A percentile compares a stretch with the other conserved stretches of the same genome.
These are phyloP conservation scores for Nakazawaea wyomingensis DNA, from an alignment of 805 yeast species.

Conservation along the genomic window DNA sequence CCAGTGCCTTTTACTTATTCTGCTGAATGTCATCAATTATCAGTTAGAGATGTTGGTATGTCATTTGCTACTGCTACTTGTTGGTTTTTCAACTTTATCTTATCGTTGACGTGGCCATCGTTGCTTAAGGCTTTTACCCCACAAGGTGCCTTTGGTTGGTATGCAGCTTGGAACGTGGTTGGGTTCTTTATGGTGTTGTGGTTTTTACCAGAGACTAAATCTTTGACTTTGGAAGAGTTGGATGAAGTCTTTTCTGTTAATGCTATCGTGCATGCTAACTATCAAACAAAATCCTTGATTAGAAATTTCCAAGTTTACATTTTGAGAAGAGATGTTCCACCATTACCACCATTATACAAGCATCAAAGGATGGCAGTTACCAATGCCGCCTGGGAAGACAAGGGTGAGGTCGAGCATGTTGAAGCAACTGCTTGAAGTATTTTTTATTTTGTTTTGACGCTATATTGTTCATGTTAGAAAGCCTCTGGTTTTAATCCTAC, in stretches of 20 bases:
- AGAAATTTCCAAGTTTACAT: constrained; percentile 42
- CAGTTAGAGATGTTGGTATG: constrained; percentile 77
- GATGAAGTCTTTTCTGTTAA: constrained; percentile 69
- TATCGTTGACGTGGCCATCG: constrained; percentile 78
- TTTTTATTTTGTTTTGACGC: too few species aligned
- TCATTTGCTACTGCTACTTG: constrained; percentile 71
- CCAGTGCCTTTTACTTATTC: constrained; percentile 88
- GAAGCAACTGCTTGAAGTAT: constrained; percentile 30
- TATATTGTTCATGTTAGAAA: too few species aligned
- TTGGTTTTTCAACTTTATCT: constrained; percentile 68
- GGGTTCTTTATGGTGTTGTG: constrained; percentile 69
- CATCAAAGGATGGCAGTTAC: constrained; percentile 58
- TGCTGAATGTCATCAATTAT: constrained; percentile 79
- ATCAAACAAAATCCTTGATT: constrained; percentile 34
- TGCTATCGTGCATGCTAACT: constrained; percentile 46
- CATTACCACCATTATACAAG: constrained; percentile 51
- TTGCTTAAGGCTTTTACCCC: constrained; percentile 60
- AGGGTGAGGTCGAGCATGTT: constrained; percentile 47
- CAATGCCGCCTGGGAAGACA: constrained; percentile 57
- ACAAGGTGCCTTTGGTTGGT: constrained; percentile 86
- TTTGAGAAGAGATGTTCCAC: constrained; percentile 41
- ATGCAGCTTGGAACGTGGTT: constrained; percentile 77
- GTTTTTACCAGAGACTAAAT: constrained; percentile 69
- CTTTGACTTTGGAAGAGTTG: constrained; percentile 68
- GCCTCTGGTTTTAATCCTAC: too few species aligned